Conservation (phyloP, 495 filamentous ascomycete species). For the Lasiosphaeria miniovina region DNA sequence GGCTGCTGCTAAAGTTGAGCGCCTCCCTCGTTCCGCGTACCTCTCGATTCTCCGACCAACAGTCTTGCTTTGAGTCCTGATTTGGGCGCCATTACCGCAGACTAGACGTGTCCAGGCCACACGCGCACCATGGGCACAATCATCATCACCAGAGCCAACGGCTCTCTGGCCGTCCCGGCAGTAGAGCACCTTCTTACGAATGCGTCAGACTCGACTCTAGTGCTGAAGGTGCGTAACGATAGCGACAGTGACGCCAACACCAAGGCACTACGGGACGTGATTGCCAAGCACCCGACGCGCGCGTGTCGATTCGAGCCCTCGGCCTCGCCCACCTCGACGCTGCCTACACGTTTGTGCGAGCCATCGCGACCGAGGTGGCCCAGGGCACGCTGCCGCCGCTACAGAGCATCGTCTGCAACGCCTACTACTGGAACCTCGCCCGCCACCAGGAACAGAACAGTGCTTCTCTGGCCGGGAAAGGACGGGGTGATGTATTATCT, state of each 20-base stretch:
- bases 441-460: not conserved
- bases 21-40: too few species aligned
- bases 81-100: too few species aligned
- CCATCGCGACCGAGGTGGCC: conserved; percentile 25
- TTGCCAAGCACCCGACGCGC: conserved; percentile 32
- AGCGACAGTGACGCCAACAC: conserved; percentile 44
- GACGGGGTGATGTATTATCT: too few species aligned
- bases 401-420: conserved; percentile 44
- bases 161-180: conserved; percentile 45
- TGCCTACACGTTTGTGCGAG: conserved; percentile 37
- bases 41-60: too few species aligned
- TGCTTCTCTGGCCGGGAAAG: too few species aligned
- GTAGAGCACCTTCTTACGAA: conserved; percentile 37
- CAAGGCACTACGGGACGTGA: conserved; percentile 33
- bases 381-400: conserved; percentile 36
- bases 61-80: too few species aligned
- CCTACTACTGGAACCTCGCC: conserved; percentile 42
- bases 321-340: conserved; percentile 39
- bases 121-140: conserved; percentile 6
- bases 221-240: conserved; percentile 44
- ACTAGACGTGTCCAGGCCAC: too few species aligned
- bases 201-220: conserved; percentile 35
- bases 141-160: conserved; percentile 49
- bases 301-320: conserved; percentile 36
- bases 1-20: too few species aligned